Conservation (phyloP, 2,329 filamentous ascomycete genomes). For the Aspergillus eucalypticola region DNA sequence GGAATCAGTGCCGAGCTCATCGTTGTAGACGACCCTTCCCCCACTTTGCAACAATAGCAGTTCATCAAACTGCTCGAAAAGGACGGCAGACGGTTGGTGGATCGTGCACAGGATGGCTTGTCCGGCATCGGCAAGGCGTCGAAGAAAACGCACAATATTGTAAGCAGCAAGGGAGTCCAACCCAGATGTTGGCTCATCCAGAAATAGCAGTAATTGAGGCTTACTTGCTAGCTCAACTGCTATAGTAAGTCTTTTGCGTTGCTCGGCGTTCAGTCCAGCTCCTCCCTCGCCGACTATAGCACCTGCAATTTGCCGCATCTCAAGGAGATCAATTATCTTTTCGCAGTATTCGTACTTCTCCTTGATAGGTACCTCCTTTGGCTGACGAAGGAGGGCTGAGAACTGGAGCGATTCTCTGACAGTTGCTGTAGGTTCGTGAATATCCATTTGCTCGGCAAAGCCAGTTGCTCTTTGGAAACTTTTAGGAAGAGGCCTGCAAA, state of each 20-base stretch:
- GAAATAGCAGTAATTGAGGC: constrained; percentile 61
- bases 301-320: constrained; percentile 67
- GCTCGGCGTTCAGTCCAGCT: constrained; percentile 63
- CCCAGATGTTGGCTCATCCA: constrained; percentile 65
- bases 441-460: constrained; percentile 64
- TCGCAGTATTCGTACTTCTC: constrained; percentile 71
- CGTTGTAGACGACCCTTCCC: constrained; percentile 82
- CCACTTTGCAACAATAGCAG: constrained; percentile 76
- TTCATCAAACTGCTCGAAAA: constrained; percentile 87
- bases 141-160: constrained; percentile 63
- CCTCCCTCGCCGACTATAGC: constrained; percentile 63
- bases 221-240: constrained; percentile 64
- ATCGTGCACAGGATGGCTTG: constrained; percentile 91
- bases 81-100: constrained; percentile 80
- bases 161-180: constrained; percentile 70
- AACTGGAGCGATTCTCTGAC: constrained; percentile 68
- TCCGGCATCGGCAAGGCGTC: constrained; percentile 68
- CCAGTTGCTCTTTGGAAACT: constrained; percentile 57
- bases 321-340: constrained; percentile 66
- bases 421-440: constrained; percentile 67
- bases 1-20: constrained; percentile 77
- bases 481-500: constrained; percentile 40
- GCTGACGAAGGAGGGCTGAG: constrained; percentile 65
- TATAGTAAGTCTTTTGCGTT: constrained; percentile 67
- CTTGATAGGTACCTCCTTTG: constrained; percentile 54